Conservation (phyloP, 345 rosid species). For the Camelina sativa region DNA sequence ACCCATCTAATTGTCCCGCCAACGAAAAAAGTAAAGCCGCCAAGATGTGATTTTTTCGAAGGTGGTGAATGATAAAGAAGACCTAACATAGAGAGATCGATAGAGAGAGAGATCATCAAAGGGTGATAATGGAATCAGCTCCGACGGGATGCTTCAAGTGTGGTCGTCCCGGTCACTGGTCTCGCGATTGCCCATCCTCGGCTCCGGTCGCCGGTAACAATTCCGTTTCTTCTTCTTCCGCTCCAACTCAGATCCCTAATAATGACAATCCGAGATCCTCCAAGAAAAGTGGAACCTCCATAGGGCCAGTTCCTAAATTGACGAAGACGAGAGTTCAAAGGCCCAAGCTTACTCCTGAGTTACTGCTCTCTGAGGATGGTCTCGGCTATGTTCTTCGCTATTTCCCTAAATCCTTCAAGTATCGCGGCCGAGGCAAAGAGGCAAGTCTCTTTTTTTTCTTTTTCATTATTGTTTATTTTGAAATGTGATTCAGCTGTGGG, state of each 20-base stretch:
- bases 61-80: constrained; percentile 23
- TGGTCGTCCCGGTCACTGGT: constrained; percentile 98
- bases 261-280: constrained; percentile 31
- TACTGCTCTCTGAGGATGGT: constrained; percentile 83
- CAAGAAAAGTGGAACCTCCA: constrained; percentile 34
- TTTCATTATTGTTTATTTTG: no score
- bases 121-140: constrained; percentile 55
- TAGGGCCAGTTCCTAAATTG: constrained; percentile 33
- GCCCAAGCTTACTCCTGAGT: constrained; percentile 85
- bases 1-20: constrained; percentile 39
- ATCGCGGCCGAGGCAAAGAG: constrained; percentile 87
- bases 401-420: constrained; percentile 83
- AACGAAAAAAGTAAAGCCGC: constrained; percentile 20
- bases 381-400: constrained; percentile 83
- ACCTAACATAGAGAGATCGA: constrained; percentile 22
- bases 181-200: constrained; percentile 81
- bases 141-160: constrained; percentile 97
- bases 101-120: neutral
- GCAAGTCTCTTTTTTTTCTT: constrained; percentile 32
- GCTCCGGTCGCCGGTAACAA: constrained; percentile 35
- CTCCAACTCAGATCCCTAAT: constrained; percentile 35
- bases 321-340: constrained; percentile 45
- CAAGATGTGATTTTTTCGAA: neutral
- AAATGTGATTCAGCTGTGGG: neutral
- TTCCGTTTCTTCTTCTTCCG: constrained; percentile 14